Percentiles rank a stretch among this genome's conserved stretches.
Conservation (phyloP, 495 filamentous ascomycete species). For the Letharia lupina region DNA sequence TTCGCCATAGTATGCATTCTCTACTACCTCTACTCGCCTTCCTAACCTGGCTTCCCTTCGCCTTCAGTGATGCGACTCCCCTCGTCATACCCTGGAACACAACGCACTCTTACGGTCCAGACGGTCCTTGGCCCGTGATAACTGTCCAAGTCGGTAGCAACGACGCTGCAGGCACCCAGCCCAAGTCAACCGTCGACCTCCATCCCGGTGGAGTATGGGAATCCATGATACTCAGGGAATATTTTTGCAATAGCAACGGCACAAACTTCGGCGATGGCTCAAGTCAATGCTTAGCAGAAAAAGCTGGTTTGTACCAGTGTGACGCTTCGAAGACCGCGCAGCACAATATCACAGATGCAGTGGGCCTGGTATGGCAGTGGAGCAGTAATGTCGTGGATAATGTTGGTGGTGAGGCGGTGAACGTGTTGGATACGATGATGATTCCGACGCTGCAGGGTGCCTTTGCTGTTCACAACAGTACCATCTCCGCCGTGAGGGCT, state of each 20-base stretch:
- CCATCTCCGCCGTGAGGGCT: conserved; percentile 7
- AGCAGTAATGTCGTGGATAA: neutral
- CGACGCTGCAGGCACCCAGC: neutral
- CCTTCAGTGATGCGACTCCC: neutral
- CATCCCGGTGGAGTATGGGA: conserved; percentile 13
- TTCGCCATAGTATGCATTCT: neutral
- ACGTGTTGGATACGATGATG: conserved; percentile 10
- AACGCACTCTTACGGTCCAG: conserved; percentile 18
- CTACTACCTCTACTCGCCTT: neutral
- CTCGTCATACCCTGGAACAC: conserved; percentile 16
- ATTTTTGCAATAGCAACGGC: conserved; percentile 2
- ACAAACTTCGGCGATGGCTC: neutral
- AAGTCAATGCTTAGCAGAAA: conserved; percentile 1
- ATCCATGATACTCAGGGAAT: conserved; percentile 1
- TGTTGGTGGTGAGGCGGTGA: neutral
- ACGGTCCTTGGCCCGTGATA: conserved; percentile 20
- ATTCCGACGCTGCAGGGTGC: conserved; percentile 4
- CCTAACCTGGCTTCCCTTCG: neutral
- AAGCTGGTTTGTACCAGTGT: conserved; percentile 13
- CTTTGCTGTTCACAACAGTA: conserved; percentile 4
- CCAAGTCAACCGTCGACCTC: conserved; percentile 11
- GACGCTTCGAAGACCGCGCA: conserved; percentile 1
- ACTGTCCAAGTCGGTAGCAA: conserved; percentile 15
- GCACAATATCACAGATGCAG: conserved; percentile 1
- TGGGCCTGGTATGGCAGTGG: conserved; percentile 8